A percentile compares a stretch with the other conserved stretches of the same genome.
phyloP scores from a whole-genome alignment of 345 rosid genomes.

The Raphanus raphanistrum region DNA sequence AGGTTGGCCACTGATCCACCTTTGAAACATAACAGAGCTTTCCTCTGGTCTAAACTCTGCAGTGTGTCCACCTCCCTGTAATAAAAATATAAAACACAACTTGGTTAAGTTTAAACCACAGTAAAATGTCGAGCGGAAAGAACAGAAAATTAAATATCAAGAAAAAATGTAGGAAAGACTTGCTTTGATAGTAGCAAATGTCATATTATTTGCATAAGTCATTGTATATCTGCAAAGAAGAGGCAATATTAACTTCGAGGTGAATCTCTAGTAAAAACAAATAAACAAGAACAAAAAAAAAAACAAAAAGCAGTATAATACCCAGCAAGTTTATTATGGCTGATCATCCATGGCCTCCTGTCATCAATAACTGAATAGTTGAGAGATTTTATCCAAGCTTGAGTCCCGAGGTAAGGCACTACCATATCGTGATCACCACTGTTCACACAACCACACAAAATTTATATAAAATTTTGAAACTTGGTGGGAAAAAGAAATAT shows the following conservation, averaged over 20 bases:
- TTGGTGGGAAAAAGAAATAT: background rate
- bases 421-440: background rate
- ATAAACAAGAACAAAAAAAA: background rate
- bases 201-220: background rate
- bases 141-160: too few species aligned
- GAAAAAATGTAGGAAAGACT: background rate
- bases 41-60: conserved; percentile 54
- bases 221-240: background rate
- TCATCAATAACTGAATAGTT: background rate
- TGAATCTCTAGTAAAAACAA: background rate
- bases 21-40: conserved; percentile 45
- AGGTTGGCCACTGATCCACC: conserved; percentile 30
- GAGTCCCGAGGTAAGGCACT: background rate
- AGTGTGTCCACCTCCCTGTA: conserved; percentile 38
- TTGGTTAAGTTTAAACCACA: too few species aligned
- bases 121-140: background rate
- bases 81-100: too few species aligned
- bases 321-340: background rate
- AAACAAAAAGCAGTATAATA: background rate
- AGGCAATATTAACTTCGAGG: background rate
- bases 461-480: background rate
- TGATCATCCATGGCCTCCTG: background rate
- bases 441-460: background rate
- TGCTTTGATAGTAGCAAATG: background rate
- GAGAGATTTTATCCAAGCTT: background rate